Conservation (phyloP, 2,329 filamentous ascomycete genomes). For the Hypoxylon sp. region DNA sequence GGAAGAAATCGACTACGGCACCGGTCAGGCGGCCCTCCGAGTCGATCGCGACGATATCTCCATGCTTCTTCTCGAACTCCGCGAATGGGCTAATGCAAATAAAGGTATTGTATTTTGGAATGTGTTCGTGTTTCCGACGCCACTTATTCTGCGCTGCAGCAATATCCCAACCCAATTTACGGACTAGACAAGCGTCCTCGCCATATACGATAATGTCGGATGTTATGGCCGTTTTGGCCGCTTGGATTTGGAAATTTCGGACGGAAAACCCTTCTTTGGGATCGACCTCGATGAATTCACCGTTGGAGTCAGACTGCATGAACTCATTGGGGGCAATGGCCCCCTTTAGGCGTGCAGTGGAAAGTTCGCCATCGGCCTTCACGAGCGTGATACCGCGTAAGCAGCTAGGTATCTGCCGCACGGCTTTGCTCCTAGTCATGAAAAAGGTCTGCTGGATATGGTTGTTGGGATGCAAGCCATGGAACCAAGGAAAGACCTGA, state of each 20-base stretch:
- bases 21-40: slow-evolving; percentile 80
- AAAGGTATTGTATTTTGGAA: slow-evolving; percentile 88
- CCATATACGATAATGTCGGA: slow-evolving; percentile 96
- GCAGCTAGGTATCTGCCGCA: slow-evolving; percentile 80
- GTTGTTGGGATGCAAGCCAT: slow-evolving; percentile 91
- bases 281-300: slow-evolving; percentile 85
- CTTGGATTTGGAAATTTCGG: slow-evolving; percentile 96
- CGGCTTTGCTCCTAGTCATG: slow-evolving; percentile 78
- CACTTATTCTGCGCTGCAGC: slow-evolving; percentile 83
- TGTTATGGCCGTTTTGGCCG: slow-evolving; percentile 86
- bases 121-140: slow-evolving; percentile 73
- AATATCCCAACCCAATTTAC: slow-evolving; percentile 77
- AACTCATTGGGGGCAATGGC: slow-evolving; percentile 88
- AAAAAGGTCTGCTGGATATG: slow-evolving; percentile 93
- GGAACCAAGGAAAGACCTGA: slow-evolving; percentile 96
- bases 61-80: slow-evolving; percentile 78
- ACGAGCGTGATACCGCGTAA: slow-evolving; percentile 87
- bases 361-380: slow-evolving; percentile 88
- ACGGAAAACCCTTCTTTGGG: slow-evolving; percentile 94
- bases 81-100: slow-evolving; percentile 75
- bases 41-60: slow-evolving; percentile 82
- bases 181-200: slow-evolving; percentile 73
- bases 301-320: slow-evolving; percentile 66
- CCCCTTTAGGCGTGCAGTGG: slow-evolving; percentile 83
- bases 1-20: slow-evolving; percentile 87